A percentile compares a stretch with the other conserved stretches of the same genome.
These are phyloP conservation scores for Plantago ovata DNA, from an alignment of 257 asterid genomes.

Conservation along the genomic window DNA sequence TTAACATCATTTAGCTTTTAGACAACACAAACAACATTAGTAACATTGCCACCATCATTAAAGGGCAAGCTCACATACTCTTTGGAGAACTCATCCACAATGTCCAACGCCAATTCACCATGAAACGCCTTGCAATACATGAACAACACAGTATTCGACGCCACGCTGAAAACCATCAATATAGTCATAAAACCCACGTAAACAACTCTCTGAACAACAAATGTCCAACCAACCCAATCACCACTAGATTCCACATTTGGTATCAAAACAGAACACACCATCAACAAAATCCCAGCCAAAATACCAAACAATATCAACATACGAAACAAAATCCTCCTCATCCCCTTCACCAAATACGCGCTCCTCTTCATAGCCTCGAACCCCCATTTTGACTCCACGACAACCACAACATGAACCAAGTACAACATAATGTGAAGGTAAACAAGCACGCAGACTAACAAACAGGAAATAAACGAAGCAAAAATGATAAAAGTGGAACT, in stretches of 20 bases:
- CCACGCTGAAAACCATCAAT: conserved; percentile 36
- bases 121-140: conserved; percentile 62
- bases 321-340: conserved; percentile 33
- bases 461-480: neutral
- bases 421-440: conserved; percentile 44
- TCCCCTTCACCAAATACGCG: conserved; percentile 46
- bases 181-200: conserved; percentile 32
- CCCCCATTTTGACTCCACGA: conserved; percentile 69
- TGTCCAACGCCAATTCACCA: conserved; percentile 85
- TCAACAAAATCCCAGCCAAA: conserved; percentile 19
- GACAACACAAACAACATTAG: conserved; percentile 76
- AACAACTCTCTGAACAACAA: conserved; percentile 37
- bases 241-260: conserved; percentile 26
- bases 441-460: conserved; percentile 17
- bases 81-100: conserved; percentile 71
- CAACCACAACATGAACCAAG: conserved; percentile 43
- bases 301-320: conserved; percentile 25
- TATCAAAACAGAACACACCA: conserved; percentile 27
- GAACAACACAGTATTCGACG: conserved; percentile 38
- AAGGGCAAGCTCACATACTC: conserved; percentile 79
- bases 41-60: conserved; percentile 75
- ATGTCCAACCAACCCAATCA: conserved; percentile 49
- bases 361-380: conserved; percentile 53
- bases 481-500: conserved; percentile 19
- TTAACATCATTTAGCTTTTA: conserved; percentile 25